These are phyloP conservation scores for Gynandropsis gynandra DNA, from an alignment of 345 rosid genomes.

Conservation along the genomic window DNA sequence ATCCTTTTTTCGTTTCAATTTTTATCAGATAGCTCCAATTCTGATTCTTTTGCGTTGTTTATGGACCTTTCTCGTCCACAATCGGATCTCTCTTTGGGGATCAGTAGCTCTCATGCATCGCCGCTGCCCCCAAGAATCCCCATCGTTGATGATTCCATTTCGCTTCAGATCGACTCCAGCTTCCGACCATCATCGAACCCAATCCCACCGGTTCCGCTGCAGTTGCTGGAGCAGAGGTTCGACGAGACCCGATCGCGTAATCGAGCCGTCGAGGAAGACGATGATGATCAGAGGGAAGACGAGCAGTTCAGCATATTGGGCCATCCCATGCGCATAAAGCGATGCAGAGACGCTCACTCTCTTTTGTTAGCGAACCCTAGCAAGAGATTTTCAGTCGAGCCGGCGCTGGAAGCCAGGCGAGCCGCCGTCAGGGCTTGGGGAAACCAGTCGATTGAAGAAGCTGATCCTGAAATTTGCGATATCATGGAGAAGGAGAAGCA, in stretches of 20 bases:
- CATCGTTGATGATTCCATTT: conserved; percentile 39
- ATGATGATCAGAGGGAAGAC: conserved; percentile 34
- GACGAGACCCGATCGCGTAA: conserved; percentile 17
- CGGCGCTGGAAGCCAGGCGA: conserved; percentile 30
- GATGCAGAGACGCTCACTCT: conserved; percentile 31
- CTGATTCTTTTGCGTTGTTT: conserved; percentile 2
- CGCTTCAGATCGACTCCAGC: conserved; percentile 35
- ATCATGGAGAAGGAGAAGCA: conserved; percentile 60
- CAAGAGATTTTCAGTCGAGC: conserved; percentile 24
- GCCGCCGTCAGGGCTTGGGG: conserved; percentile 45
- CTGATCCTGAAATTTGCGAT: conserved; percentile 52
- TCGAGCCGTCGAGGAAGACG: conserved; percentile 21
- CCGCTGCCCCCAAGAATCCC: conserved; percentile 24
- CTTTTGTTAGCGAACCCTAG: conserved; percentile 24
- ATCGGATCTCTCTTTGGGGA: conserved; percentile 40
- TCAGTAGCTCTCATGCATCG: conserved; percentile 26
- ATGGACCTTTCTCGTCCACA: conserved; percentile 33
- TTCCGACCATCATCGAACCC: conserved; percentile 22
- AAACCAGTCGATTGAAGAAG: conserved; percentile 38
- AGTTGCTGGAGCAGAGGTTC: conserved; percentile 35
- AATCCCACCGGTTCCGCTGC: conserved; percentile 35
- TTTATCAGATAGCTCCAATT: background rate
- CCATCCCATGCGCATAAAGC: conserved; percentile 51
- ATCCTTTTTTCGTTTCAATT: background rate
- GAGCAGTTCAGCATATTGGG: conserved; percentile 61